Evolutionary conservation across 2,329 filamentous ascomycete species (phyloP).

Genomic region (Monosporascus ibericus): DNA sequence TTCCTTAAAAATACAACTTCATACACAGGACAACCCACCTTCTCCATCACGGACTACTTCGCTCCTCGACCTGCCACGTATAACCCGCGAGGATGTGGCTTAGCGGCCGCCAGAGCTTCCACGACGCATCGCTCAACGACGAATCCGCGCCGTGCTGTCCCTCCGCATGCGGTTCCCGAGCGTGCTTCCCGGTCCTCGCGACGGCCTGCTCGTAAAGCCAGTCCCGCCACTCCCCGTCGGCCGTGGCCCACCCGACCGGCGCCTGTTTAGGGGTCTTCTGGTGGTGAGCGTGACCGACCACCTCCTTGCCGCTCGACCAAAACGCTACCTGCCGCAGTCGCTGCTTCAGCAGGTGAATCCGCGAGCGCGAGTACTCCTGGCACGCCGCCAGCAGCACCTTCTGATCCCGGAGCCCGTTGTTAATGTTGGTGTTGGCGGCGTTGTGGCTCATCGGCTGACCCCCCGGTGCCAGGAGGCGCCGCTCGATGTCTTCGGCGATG

Average conservation of each 20-base stretch:
- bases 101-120: constrained; percentile 18
- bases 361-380: constrained; percentile 17
- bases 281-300: constrained; percentile 2
- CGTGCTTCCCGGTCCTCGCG: background rate
- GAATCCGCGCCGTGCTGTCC: background rate
- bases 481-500: constrained; percentile 13
- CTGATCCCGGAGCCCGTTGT: constrained; percentile 4
- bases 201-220: constrained; percentile 19
- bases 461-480: background rate
- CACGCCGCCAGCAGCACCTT: constrained; percentile 18
- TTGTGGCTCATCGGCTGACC: background rate
- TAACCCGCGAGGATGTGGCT: constrained; percentile 17
- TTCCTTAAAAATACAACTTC: background rate
- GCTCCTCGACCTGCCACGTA: background rate
- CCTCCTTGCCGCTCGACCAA: constrained; percentile 11
- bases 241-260: constrained; percentile 19
- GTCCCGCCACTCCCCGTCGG: constrained; percentile 18
- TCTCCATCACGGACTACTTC: no score
- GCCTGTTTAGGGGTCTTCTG: constrained; percentile 10
- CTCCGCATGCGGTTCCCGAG: background rate
- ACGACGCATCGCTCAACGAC: constrained; percentile 2
- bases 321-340: constrained; percentile 17
- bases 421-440: background rate
- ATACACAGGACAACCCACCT: no score
- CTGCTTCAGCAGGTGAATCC: constrained; percentile 17